Percentiles rank a stretch among this genome's conserved stretches.
Evolutionary conservation across 768 basidiomycete species (phyloP).

Genomic region (Xerocomus potaroensis): DNA sequence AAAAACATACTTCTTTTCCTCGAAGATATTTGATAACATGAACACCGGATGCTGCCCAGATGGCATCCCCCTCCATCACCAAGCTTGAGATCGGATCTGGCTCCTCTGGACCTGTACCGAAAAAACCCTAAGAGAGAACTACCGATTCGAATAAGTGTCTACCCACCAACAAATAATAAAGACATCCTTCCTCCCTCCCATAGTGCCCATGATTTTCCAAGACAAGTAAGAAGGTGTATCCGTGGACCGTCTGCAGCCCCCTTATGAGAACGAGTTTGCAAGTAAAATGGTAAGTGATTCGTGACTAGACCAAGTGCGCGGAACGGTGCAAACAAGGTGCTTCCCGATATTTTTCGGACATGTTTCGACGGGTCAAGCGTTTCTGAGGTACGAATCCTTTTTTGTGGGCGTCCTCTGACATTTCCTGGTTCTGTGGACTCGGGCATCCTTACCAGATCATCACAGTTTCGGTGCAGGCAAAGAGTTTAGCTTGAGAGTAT

Average conservation of each 20-base stretch:
- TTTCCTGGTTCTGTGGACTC: slow-evolving; percentile 13
- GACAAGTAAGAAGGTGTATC: slow-evolving; percentile 79
- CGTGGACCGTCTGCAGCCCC: slow-evolving; percentile 81
- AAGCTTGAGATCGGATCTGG: slow-evolving; percentile 69
- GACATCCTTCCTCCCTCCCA: slow-evolving; percentile 96
- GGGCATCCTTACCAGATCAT: slow-evolving; percentile 24
- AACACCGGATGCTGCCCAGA: slow-evolving; percentile 75
- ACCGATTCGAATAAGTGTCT: neutral
- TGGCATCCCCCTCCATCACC: slow-evolving; percentile 77
- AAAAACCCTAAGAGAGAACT: slow-evolving; percentile 2
- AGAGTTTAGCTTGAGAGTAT: neutral
- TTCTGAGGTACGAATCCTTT: slow-evolving; percentile 20
- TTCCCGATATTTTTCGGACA: slow-evolving; percentile 13
- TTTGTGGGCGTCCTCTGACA: slow-evolving; percentile 21
- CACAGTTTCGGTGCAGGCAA: no score
- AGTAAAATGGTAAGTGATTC: slow-evolving; percentile 82
- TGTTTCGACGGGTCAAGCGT: no score
- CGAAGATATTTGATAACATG: slow-evolving; percentile 74
- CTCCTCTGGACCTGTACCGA: slow-evolving; percentile 76
- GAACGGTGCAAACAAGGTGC: slow-evolving; percentile 81
- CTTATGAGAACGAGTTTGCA: slow-evolving; percentile 83
- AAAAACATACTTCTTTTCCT: slow-evolving; percentile 71
- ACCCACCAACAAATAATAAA: slow-evolving; percentile 87
- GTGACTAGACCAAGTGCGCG: slow-evolving; percentile 93
- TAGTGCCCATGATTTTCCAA: slow-evolving; percentile 88